Evolutionary conservation across 345 rosid genomes (phyloP).

Genomic region (Gossypium australe): DNA sequence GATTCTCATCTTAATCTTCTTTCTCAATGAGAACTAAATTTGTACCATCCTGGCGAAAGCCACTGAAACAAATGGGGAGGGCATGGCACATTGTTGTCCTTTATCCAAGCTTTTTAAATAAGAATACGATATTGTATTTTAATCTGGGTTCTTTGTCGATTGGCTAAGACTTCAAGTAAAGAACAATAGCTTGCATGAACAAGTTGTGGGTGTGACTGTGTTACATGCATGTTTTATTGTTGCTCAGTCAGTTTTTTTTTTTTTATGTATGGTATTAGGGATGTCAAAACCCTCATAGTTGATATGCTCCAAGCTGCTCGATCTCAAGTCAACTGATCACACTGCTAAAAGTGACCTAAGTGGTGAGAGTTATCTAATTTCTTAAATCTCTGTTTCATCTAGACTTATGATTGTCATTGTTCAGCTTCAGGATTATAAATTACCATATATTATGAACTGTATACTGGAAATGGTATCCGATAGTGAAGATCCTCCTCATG

Average conservation of each 20-base stretch:
- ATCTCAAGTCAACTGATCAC: constrained; percentile 17
- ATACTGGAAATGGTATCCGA: background rate
- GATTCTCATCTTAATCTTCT: background rate
- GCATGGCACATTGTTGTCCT: background rate
- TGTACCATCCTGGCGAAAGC: background rate
- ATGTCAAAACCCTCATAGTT: constrained; percentile 77
- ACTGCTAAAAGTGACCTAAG: background rate
- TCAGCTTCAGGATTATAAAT: background rate
- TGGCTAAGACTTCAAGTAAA: background rate
- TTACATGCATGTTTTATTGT: background rate
- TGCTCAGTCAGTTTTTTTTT: background rate
- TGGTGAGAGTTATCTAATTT: background rate
- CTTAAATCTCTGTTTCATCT: background rate
- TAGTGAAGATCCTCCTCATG: background rate
- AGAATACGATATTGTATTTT: background rate
- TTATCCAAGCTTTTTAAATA: background rate
- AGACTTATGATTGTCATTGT: background rate
- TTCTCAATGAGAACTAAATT: background rate
- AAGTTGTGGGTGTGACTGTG: background rate
- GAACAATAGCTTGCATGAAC: background rate
- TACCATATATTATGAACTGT: background rate
- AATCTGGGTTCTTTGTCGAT: background rate
- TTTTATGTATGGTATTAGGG: constrained; percentile 38
- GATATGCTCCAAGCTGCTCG: constrained; percentile 88
- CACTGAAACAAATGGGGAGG: background rate